A percentile compares a stretch with the other conserved stretches of the same genome.
Conservation (phyloP, 306 rosid species). For the Dalbergia cochinchinensis region DNA sequence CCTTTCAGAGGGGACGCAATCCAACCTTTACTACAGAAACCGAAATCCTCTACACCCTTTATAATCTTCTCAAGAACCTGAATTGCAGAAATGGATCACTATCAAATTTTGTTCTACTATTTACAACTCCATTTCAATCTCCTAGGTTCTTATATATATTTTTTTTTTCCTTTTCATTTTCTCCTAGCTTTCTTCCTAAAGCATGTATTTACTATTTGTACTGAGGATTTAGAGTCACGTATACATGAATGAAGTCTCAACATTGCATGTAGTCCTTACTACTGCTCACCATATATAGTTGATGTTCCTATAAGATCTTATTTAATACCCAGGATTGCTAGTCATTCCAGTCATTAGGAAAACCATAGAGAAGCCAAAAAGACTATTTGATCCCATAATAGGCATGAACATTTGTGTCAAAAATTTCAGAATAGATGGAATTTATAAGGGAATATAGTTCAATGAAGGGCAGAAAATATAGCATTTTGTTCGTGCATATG, state of each 20-base stretch:
- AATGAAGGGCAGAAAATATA: neutral
- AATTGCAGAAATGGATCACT: conserved; percentile 32
- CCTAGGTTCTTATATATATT: neutral
- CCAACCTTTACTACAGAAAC: conserved; percentile 84
- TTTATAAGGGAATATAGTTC: neutral
- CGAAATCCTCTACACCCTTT: conserved; percentile 80
- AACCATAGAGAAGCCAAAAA: conserved; percentile 1
- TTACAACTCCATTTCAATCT: neutral
- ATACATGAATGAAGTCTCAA: conserved; percentile 2
- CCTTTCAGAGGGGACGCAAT: conserved; percentile 94
- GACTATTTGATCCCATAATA: conserved; percentile 3
- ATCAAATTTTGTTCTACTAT: conserved; percentile 22
- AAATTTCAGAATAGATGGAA: neutral
- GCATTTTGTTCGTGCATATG: neutral
- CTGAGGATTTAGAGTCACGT: conserved; percentile 11
- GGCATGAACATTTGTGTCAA: neutral
- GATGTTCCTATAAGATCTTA: neutral
- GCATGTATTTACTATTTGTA: neutral
- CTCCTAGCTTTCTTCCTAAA: neutral
- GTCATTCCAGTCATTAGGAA: neutral
- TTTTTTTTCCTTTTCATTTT: neutral
- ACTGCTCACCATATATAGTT: neutral
- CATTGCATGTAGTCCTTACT: neutral
- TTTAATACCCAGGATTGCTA: neutral
- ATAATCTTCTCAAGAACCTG: conserved; percentile 89